Percentiles rank a stretch among this genome's conserved stretches.
phyloP scores from a whole-genome alignment of 768 basidiomycete species.

The Pilatotrama ljubarskyi region DNA sequence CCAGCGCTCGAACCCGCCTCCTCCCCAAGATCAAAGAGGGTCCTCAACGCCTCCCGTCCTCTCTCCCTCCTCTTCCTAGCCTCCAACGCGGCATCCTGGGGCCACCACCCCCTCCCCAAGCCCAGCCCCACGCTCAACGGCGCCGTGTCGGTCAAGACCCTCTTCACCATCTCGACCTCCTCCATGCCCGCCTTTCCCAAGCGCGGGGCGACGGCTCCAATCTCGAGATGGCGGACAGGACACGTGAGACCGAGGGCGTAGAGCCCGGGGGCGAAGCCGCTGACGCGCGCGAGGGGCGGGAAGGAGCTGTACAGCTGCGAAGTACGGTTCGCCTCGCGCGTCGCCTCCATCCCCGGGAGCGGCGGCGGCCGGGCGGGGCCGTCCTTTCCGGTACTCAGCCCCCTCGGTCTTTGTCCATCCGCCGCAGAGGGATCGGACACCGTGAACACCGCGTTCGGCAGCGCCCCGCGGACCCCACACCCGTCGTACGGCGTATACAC shows the following conservation, averaged over 20 bases:
- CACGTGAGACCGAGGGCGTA: conserved; percentile 15
- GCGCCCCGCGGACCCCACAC: neutral
- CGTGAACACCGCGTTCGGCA: too few relatives aligned
- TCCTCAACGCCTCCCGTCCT: neutral
- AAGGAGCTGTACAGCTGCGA: conserved; percentile 19
- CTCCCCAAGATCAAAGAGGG: conserved; percentile 5
- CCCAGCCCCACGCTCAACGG: neutral
- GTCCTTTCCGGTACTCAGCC: too few relatives aligned
- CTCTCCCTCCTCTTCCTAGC: neutral
- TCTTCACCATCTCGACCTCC: conserved; percentile 7
- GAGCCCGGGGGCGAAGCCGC: conserved; percentile 15
- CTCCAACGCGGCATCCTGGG: neutral
- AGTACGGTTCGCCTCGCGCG: conserved; percentile 10
- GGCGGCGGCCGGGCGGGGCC: neutral
- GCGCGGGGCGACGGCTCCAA: conserved; percentile 4
- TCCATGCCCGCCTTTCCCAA: neutral
- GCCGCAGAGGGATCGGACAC: too few relatives aligned
- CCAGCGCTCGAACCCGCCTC: neutral
- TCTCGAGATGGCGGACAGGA: conserved; percentile 4
- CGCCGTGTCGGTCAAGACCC: conserved; percentile 1
- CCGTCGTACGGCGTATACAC: conserved; percentile 20
- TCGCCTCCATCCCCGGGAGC: conserved; percentile 6
- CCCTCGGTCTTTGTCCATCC: too few relatives aligned
- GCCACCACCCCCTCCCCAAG: conserved; percentile 15
- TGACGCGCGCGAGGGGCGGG: conserved; percentile 6